These are phyloP conservation scores for Protea cynaroides DNA, from an alignment of 164 flowering plant genomes.

Conservation along the genomic window DNA sequence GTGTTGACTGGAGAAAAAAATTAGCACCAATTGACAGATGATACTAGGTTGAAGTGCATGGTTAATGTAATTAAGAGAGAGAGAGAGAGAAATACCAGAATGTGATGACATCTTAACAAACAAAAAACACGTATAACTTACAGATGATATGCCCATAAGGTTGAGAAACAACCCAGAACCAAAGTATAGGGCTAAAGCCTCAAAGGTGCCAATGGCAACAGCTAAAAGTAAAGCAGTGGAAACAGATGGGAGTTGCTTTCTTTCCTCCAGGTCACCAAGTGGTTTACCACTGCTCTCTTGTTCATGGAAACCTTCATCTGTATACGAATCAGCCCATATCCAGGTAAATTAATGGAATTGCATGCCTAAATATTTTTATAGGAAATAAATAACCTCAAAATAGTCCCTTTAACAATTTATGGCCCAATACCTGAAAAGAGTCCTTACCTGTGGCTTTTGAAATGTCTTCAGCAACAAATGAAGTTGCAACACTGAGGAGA, in stretches of 20 bases:
- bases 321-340: slow-evolving; percentile 5
- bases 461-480: slow-evolving; percentile 93
- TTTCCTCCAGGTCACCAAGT: slow-evolving; percentile 26
- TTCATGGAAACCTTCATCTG: slow-evolving; percentile 22
- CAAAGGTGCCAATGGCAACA: slow-evolving; percentile 72
- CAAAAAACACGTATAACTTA: slow-evolving; percentile 30
- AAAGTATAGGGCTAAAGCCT: slow-evolving; percentile 68
- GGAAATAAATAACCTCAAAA: slow-evolving; percentile 5
- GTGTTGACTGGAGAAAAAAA: slow-evolving; percentile 4
- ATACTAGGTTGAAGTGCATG: background rate
- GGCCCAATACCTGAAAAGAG: slow-evolving; percentile 42
- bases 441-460: slow-evolving; percentile 34
- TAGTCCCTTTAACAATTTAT: background rate
- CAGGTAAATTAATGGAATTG: background rate
- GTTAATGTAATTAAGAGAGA: background rate
- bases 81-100: background rate
- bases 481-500: slow-evolving; percentile 93
- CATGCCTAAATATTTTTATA: background rate
- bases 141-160: slow-evolving; percentile 75
- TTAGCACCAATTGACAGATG: background rate
- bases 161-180: slow-evolving; percentile 82
- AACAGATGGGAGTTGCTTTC: slow-evolving; percentile 79
- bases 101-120: background rate
- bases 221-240: slow-evolving; percentile 87
- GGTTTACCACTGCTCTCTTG: slow-evolving; percentile 29